Evolutionary conservation across 2,329 filamentous ascomycete species (phyloP).

Genomic region (Cladosporium velox): DNA sequence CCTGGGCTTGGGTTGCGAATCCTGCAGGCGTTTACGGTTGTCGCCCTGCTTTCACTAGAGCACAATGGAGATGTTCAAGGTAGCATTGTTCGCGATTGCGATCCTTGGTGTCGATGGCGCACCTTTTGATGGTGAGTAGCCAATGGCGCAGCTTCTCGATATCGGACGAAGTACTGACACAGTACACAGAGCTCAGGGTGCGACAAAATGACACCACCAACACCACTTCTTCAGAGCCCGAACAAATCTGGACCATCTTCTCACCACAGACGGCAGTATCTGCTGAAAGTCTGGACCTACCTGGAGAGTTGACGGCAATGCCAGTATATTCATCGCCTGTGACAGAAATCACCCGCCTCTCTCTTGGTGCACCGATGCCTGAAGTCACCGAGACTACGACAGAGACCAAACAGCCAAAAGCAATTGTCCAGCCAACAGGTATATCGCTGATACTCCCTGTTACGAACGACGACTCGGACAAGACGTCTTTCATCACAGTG

Average conservation of each 20-base stretch:
- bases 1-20: slow-evolving; percentile 6
- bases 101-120: neutral
- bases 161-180: neutral
- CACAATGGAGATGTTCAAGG: neutral
- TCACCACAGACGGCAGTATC: slow-evolving; percentile 1
- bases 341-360: slow-evolving; percentile 8
- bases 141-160: neutral
- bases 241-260: neutral
- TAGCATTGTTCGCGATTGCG: neutral
- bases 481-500: neutral
- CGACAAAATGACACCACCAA: slow-evolving; percentile 15
- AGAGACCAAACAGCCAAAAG: neutral
- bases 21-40: slow-evolving; percentile 11
- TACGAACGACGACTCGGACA: neutral
- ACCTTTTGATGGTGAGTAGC: slow-evolving; percentile 4
- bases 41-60: neutral
- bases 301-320: neutral
- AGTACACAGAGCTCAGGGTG: neutral
- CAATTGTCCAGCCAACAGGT: slow-evolving; percentile 2
- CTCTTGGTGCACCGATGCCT: neutral
- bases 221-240: neutral
- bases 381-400: neutral
- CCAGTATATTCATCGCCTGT: neutral
- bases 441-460: slow-evolving; percentile 4
- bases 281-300: neutral